Evolutionary conservation across 192 early-diverging fungal species (phyloP), one percentile per base, ranked within the genome.

Genomic region (Phycomyces blakesleeanus): DNA sequence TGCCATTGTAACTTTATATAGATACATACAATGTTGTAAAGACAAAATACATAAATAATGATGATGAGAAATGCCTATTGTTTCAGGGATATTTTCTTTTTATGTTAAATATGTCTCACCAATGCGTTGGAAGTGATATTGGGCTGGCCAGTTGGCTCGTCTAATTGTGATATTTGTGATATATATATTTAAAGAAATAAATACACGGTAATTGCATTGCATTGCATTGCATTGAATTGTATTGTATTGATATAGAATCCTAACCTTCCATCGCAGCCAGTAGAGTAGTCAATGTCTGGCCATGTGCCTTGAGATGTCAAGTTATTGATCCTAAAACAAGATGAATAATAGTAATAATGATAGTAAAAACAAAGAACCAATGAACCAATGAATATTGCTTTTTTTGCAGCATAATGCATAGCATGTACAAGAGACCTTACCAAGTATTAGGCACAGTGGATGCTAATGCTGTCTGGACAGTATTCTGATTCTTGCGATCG

Each of bases 71-170:
- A 16, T 44, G 24, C 27, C 42, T 24, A 18, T 40, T 21, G 20
- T n/a, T 11, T 26, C 5, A 47, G 5, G 18, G 1, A 40, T 27
- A n/a, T 37, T 24, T n/a, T 15, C 18, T 38, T 4, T 14, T 44
- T 20, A 25, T 18, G 14, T 49, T 15, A 8, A 27, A 9, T 11
- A 61, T 14, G 9, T 7, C 59, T 42, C 50, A 68, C 66, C 50
- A 25, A 57, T 37, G 26, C 67, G 56, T 16, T 18, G 42, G n/a
- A 61, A 71, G 29, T 68, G 67, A 21, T 26, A 34, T 21, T 60
- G 50, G 24, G 67, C 67, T 8, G 67, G 67, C 67, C 67, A 68
- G 40, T 59, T 68, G 8, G 67, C 67, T 34, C 67, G 51, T 55
- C 67, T 54, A 34, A 34, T 34, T 7, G 2, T 2, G 29, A 34